Evolutionary conservation across 768 basidiomycete species (phyloP), one percentile per base, ranked within the genome.

Genomic region (Trametes coccinea): DNA sequence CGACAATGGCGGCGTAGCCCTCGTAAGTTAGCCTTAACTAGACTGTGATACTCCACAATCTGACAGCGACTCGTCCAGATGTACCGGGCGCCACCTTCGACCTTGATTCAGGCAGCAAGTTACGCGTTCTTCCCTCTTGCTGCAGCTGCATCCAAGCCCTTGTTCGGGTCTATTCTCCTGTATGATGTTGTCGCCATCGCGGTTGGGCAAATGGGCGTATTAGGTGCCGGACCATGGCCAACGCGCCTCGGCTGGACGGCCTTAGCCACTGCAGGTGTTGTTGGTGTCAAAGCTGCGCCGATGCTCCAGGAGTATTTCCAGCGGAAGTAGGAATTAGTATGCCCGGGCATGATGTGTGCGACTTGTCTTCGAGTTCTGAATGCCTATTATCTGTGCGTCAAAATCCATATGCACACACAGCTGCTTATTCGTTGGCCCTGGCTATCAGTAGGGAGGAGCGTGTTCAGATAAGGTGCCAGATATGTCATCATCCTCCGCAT

Each of bases 1-100:
- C 14, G 72, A 72, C 58, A 72, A 72, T 37, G 71, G 70, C 29
- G 72, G 69, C 3, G 70, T 73, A 2, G 65, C 65, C 4, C 9
- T 66, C 29, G 70, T 71, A n/a, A 41, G 70, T 64, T 13, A 22
- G 22, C 22, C 22, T 22, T 22, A 22, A 22, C 22, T 22, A 22
- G 22, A 22, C 22, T 22, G 22, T 22, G 22, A 22, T 22, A 22
- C 22, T 22, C 22, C 22, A 22, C 22, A 22, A 22, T 22, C 22
- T 22, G 22, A 22, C 22, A 22, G 22, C 22, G 22, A 22, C 22
- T 22, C 22, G 22, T 30, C 4, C 33, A 70, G 70, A 56, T 57
- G 0, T 56, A 59, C 27, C 59, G 40, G 4, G 65, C 69, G 2
- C 70, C 70, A 2, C 69, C 70, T 3, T 59, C 66, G 2, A 37